Base-by-base conservation (phyloP, 2,329 filamentous ascomycete species). In the Anisogramma anomala region DNA sequence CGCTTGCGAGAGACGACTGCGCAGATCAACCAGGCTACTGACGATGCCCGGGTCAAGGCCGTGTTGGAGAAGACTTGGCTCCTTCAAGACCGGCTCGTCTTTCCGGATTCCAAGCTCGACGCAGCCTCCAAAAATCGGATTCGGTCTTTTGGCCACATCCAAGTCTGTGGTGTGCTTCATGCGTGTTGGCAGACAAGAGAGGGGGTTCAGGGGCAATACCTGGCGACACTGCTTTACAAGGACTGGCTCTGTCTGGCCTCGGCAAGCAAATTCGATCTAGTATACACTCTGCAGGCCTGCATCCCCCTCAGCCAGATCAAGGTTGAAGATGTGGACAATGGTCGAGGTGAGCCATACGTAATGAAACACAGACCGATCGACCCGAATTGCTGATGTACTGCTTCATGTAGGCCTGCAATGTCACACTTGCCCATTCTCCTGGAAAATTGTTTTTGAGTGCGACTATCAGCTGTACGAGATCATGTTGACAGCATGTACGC, bases 361-460 rank as follows among this genome's bases (percentile, higher is more conserved):
- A 4, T 4, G n/a, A 7, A 6, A 14, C 8, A 30, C 15, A n/a
- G 10, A 30, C 25, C 13, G 7, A 14, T 6, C 4, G 13, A 15
- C 14, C 22, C 8, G 20, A 4, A 17, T n/a, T 27, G 19, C 35
- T 38, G 30, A 43, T 20, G 9, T 9, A 23, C n/a, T n/a, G n/a
- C n/a, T 11, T 33, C 11, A 18, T 27, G 15, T 46, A 94, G 87
- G 86, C 0, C 58, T 96, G 6, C 86, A 89, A 66, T 95, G 87
- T 53, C 81, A 91, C 48, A 84, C 83, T 3, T 84, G 84, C 1
- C 79, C 84, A 0, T 84, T 84, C 58, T 91, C 87, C 1, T 96
- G 88, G 89, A 98, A 96, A 57, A 54, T 95, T 9, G 70, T 85
- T 3, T 95, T 96, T 53, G 80, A 91, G 56, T 75, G 76, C 49